Evolutionary conservation across 2,329 filamentous ascomycete genomes (phyloP).

Genomic region (Phialophora expanda): DNA sequence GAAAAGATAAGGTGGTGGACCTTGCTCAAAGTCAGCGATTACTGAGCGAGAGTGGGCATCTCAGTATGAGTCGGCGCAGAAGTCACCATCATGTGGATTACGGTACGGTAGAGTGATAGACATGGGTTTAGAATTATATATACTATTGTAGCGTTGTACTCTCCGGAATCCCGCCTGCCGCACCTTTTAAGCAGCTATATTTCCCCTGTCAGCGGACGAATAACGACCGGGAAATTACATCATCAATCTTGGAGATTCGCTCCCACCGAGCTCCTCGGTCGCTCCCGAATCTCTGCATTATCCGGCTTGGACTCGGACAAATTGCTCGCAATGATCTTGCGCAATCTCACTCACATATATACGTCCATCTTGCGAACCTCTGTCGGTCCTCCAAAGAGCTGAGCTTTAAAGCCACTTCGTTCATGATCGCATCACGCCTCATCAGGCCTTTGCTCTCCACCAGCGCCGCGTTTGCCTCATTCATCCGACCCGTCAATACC

Average conservation of each 20-base stretch:
- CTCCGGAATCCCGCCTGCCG: too few relatives aligned
- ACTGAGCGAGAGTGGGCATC: slow-evolving; percentile 35
- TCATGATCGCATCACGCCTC: slow-evolving; percentile 35
- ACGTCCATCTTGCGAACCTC: background rate
- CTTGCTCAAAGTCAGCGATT: slow-evolving; percentile 39
- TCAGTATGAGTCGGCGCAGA: slow-evolving; percentile 30
- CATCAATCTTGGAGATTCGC: background rate
- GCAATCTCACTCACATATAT: background rate
- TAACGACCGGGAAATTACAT: background rate
- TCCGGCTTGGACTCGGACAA: background rate
- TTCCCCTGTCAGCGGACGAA: background rate
- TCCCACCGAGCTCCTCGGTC: too few relatives aligned
- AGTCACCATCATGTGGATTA: slow-evolving; percentile 32
- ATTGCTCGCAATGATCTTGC: background rate
- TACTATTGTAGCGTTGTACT: background rate
- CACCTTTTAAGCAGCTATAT: background rate
- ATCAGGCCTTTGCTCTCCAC: slow-evolving; percentile 33
- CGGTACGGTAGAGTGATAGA: slow-evolving; percentile 27
- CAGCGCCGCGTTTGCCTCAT: slow-evolving; percentile 26
- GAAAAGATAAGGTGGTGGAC: slow-evolving; percentile 44
- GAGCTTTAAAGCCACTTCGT: background rate
- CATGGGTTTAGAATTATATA: slow-evolving; percentile 5
- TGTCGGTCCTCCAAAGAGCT: background rate
- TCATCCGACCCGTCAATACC: slow-evolving; percentile 32
- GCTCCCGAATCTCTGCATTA: slow-evolving; percentile 8